Percentiles rank a stretch among this genome's conserved stretches.
Evolutionary conservation across 2,329 filamentous ascomycete species (phyloP).

Genomic region (Sporothrix mexicana): DNA sequence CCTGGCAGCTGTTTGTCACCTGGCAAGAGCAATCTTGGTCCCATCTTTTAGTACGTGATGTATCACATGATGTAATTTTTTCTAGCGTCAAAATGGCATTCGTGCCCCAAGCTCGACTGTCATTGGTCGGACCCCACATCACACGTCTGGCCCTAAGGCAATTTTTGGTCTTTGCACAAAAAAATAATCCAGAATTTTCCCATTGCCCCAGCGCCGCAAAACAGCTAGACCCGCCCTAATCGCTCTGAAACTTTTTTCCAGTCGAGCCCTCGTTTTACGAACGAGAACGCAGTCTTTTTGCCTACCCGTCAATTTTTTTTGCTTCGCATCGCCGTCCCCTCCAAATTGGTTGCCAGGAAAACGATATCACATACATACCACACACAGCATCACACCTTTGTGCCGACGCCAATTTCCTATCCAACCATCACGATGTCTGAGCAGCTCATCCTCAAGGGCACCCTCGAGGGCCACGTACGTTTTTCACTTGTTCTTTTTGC

Average conservation of each 20-base stretch:
- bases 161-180: constrained; percentile 38
- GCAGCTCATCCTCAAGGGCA: constrained; percentile 94
- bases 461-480: constrained; percentile 93
- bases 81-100: background rate
- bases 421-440: constrained; percentile 71
- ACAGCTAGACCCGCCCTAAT: constrained; percentile 35
- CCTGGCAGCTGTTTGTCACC: constrained; percentile 1
- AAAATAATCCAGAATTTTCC: constrained; percentile 35
- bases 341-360: constrained; percentile 33
- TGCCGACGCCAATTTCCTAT: constrained; percentile 39
- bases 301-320: constrained; percentile 32
- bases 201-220: constrained; percentile 19
- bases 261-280: constrained; percentile 32
- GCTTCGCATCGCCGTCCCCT: constrained; percentile 31
- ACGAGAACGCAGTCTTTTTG: constrained; percentile 23
- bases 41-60: background rate
- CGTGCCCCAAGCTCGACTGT: background rate
- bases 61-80: constrained; percentile 2
- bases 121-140: constrained; percentile 44
- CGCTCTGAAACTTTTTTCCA: constrained; percentile 36
- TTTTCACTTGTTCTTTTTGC: constrained; percentile 32
- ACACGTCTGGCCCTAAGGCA: constrained; percentile 38
- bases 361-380: constrained; percentile 25
- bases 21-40: background rate
- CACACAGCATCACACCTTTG: constrained; percentile 26